Evolutionary conservation across 805 yeast genomes (phyloP).

Genomic region (Cyberlindnera subsufficiens): DNA sequence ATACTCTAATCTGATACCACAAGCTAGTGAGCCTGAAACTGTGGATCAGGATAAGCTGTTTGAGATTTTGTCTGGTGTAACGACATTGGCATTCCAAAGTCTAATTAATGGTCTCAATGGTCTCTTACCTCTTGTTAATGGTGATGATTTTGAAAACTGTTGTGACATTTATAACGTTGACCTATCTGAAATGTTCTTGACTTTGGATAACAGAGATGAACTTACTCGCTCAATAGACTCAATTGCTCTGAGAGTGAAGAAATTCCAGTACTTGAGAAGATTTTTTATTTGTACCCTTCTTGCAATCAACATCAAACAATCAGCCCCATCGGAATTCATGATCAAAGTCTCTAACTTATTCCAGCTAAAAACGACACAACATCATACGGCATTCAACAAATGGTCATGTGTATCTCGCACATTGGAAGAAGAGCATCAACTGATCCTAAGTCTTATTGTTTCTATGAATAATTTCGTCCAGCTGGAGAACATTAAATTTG

Average conservation of each 20-base stretch:
- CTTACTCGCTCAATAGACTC: slow-evolving; percentile 11
- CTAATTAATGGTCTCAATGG: slow-evolving; percentile 21
- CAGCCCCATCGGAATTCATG: slow-evolving; percentile 5
- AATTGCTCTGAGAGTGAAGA: slow-evolving; percentile 27
- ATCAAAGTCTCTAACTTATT: slow-evolving; percentile 4
- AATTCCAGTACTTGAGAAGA: slow-evolving; percentile 34
- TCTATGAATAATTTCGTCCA: slow-evolving; percentile 3
- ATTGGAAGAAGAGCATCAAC: background rate
- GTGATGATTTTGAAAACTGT: slow-evolving; percentile 33
- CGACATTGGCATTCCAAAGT: slow-evolving; percentile 29
- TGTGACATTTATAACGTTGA: slow-evolving; percentile 38
- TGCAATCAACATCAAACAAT: slow-evolving; percentile 25
- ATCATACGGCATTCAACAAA: background rate
- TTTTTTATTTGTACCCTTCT: slow-evolving; percentile 37
- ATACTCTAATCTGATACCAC: slow-evolving; percentile 15
- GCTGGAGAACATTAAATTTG: slow-evolving; percentile 1
- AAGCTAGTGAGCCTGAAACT: background rate
- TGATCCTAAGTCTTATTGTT: background rate
- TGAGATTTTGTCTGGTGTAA: slow-evolving; percentile 24
- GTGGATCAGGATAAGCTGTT: slow-evolving; percentile 6
- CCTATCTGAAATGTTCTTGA: slow-evolving; percentile 24
- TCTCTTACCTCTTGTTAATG: slow-evolving; percentile 25
- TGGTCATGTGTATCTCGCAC: slow-evolving; percentile 1
- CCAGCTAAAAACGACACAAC: background rate
- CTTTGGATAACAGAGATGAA: slow-evolving; percentile 2